Percentiles rank a stretch among this genome's conserved stretches.
Conservation (phyloP, 331 rosid species). For the Prunus yedoensis region DNA sequence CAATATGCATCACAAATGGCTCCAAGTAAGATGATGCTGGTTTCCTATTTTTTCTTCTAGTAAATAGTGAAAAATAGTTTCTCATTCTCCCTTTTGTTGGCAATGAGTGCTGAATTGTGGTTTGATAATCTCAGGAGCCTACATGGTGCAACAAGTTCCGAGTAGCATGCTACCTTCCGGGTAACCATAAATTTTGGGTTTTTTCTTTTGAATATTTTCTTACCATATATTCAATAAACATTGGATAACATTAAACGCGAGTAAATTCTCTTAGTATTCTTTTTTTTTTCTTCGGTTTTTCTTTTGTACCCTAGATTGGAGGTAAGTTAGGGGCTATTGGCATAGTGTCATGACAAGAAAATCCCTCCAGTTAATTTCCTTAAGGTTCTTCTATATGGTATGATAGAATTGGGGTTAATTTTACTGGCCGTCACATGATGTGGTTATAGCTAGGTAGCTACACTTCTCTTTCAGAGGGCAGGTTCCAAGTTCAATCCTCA, state of each 20-base stretch:
- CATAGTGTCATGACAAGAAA: too few relatives aligned
- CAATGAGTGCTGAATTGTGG: conserved; percentile 35
- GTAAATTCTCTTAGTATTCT: neutral
- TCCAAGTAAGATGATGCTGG: conserved; percentile 7
- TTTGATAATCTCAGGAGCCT: conserved; percentile 60
- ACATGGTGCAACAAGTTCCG: conserved; percentile 59
- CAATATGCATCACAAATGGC: conserved; percentile 30
- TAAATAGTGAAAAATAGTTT: neutral
- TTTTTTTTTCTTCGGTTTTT: neutral
- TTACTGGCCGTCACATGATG: too few relatives aligned
- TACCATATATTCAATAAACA: neutral
- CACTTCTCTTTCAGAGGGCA: too few relatives aligned
- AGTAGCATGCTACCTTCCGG: conserved; percentile 58
- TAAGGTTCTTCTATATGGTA: too few relatives aligned
- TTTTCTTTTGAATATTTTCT: neutral
- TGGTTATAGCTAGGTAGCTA: too few relatives aligned
- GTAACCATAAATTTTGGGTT: conserved; percentile 34
- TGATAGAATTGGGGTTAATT: too few relatives aligned
- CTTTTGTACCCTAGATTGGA: neutral
- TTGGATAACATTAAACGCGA: neutral
- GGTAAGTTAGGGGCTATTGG: neutral
- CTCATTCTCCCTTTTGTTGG: conserved; percentile 2
- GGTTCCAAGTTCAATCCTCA: neutral
- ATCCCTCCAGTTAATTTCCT: too few relatives aligned
- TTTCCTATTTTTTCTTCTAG: neutral